Base-by-base conservation (phyloP, 2,329 filamentous ascomycete genomes). In the Microcyclospora pomicola region DNA sequence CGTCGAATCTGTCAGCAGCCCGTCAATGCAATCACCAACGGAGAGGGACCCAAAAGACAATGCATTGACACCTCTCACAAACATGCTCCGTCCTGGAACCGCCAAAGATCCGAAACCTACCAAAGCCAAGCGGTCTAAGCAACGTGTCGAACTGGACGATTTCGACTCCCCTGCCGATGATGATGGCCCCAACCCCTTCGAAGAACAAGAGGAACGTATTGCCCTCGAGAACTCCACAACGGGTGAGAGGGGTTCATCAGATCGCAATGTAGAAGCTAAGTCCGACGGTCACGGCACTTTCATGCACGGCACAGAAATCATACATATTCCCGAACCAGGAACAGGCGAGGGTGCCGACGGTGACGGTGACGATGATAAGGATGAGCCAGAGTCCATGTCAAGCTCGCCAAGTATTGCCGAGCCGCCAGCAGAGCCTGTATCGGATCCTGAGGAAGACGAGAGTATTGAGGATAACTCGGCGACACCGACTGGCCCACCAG, bases 61-160 rank as follows among this genome's bases (percentile, higher is more conserved):
- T 14, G 34, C 51, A 9, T 41, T 57, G 2, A 47, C 52, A 4
- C 50, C 57, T 2, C 56, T 66, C 15, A 59, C 66, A 13, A 70
- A 66, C 41, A 62, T 66, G 30, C 55, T 65, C 38, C 30, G 30
- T 9, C 14, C 30, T 31, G 30, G 12, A 4, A 60, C 54, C 52
- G 55, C 57, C 11, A 53, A 51, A 56, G 31, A 64, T 57, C 61
- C 54, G 31, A 72, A 74, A 30, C 50, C 65, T 2, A 73, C 69
- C 50, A 71, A 75, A 56, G 65, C 70, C 32, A 73, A 68, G 40
- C 69, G 70, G 46, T 70, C 76, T 1, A 77, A 75, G 44, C 63
- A 72, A 12, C 73, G 78, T 15, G 67, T 78, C 44, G 76, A 78
- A 38, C 65, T 85, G 10, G 81, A 85, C 50, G 79, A 82, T 45